These are phyloP conservation scores for Singerocomus rubriflavus DNA, from an alignment of 1,284 basidiomycete species.

Conservation along the genomic window DNA sequence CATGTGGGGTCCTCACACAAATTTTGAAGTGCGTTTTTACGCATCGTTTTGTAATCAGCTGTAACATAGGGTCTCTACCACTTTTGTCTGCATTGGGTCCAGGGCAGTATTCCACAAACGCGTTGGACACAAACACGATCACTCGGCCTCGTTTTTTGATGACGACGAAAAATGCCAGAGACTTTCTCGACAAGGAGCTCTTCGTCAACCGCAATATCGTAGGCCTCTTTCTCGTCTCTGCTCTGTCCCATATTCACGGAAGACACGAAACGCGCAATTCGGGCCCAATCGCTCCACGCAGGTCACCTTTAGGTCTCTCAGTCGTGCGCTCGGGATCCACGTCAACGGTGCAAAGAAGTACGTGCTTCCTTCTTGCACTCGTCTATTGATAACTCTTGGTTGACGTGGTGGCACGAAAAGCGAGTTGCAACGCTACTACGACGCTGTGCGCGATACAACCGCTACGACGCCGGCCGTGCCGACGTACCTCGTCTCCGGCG, in stretches of 20 bases:
- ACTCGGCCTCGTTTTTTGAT: constrained; percentile 31
- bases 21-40: too few species aligned
- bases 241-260: not conserved
- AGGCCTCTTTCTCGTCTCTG: constrained; percentile 19
- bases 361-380: constrained; percentile 13
- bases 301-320: constrained; percentile 75
- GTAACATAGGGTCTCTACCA: too few species aligned
- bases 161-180: constrained; percentile 43
- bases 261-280: too few species aligned
- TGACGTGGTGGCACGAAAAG: constrained; percentile 34
- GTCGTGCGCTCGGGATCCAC: constrained; percentile 62
- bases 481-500: constrained; percentile 67
- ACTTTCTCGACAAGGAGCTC: constrained; percentile 63
- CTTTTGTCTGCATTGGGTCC: too few species aligned
- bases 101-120: not conserved
- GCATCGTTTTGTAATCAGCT: too few species aligned
- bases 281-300: constrained; percentile 22
- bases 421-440: constrained; percentile 58
- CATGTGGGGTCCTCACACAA: too few species aligned
- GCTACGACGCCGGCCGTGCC: constrained; percentile 43
- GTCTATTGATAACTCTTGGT: not conserved
- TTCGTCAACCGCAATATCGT: constrained; percentile 63
- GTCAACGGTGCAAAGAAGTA: constrained; percentile 75
- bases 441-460: constrained; percentile 37
- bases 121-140: not conserved